These are phyloP conservation scores for Colletotrichum sp. DNA, from an alignment of 2,329 filamentous ascomycete species.

Conservation along the genomic window DNA sequence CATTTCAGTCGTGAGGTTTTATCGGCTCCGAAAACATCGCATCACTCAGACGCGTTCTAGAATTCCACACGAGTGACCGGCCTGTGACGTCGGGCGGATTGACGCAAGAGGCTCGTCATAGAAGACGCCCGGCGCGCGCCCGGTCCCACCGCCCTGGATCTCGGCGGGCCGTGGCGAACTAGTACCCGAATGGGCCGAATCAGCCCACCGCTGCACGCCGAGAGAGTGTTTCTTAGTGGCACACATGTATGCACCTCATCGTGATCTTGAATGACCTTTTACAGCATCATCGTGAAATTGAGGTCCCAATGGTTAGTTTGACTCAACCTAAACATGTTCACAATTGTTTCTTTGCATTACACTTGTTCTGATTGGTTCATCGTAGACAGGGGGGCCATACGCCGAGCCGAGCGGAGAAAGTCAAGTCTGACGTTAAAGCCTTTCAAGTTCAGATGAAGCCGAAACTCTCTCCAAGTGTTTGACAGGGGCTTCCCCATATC, in stretches of 20 bases:
- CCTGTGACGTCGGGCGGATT: conserved; percentile 15
- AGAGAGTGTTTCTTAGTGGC: not conserved
- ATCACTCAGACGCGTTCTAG: not conserved
- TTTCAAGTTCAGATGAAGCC: not conserved
- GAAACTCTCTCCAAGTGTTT: not conserved
- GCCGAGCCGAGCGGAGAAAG: not conserved
- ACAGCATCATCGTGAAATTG: not conserved
- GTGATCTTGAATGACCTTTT: not conserved
- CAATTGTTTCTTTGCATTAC: not conserved
- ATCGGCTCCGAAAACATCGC: not conserved
- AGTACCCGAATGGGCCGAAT: not conserved
- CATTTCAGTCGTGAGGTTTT: not conserved
- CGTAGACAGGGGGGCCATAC: not conserved
- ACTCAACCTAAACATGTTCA: not conserved
- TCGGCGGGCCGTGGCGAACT: conserved; percentile 3
- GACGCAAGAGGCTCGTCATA: conserved; percentile 20
- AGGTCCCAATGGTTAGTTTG: not conserved
- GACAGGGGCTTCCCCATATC: not conserved
- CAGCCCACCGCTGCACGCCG: not conserved
- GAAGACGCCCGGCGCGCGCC: not conserved
- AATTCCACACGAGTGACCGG: not conserved
- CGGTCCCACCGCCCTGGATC: not conserved
- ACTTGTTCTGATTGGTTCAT: not conserved
- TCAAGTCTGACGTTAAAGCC: not conserved
- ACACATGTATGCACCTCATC: not conserved